phyloP scores from a whole-genome alignment of 768 basidiomycete genomes.

The Brasilioporus rufonigricans region DNA sequence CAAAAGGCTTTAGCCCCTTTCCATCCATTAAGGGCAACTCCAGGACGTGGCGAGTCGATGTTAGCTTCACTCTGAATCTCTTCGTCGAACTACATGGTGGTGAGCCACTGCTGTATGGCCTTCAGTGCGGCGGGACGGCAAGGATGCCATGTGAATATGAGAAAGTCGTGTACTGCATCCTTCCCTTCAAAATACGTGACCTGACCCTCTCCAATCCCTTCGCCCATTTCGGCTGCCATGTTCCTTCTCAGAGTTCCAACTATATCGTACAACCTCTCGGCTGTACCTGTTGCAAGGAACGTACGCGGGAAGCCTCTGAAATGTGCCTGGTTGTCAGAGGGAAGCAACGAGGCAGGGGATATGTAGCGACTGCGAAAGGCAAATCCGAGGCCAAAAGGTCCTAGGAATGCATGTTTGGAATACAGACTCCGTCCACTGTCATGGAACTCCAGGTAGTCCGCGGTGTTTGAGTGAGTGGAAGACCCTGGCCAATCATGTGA shows the following conservation, averaged over 20 bases:
- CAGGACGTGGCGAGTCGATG: background rate
- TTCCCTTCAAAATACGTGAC: slow-evolving; percentile 48
- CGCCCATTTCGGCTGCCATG: slow-evolving; percentile 52
- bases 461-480: slow-evolving; percentile 39
- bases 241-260: slow-evolving; percentile 43
- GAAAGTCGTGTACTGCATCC: slow-evolving; percentile 55
- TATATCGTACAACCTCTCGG: slow-evolving; percentile 56
- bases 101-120: slow-evolving; percentile 49
- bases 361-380: slow-evolving; percentile 51
- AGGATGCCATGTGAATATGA: slow-evolving; percentile 49
- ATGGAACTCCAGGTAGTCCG: slow-evolving; percentile 17
- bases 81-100: background rate
- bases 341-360: slow-evolving; percentile 52
- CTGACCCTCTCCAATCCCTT: slow-evolving; percentile 28
- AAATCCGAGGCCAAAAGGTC: slow-evolving; percentile 46
- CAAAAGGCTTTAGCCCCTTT: background rate
- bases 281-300: slow-evolving; percentile 56
- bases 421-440: slow-evolving; percentile 24
- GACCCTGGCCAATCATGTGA: slow-evolving; percentile 40
- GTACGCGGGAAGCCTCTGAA: slow-evolving; percentile 62
- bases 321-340: slow-evolving; percentile 29
- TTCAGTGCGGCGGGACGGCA: slow-evolving; percentile 47
- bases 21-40: background rate
- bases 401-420: slow-evolving; percentile 42
- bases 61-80: background rate